Evolutionary conservation across 306 rosid species (phyloP).

Genomic region (Herpetospermum pedunculosum): DNA sequence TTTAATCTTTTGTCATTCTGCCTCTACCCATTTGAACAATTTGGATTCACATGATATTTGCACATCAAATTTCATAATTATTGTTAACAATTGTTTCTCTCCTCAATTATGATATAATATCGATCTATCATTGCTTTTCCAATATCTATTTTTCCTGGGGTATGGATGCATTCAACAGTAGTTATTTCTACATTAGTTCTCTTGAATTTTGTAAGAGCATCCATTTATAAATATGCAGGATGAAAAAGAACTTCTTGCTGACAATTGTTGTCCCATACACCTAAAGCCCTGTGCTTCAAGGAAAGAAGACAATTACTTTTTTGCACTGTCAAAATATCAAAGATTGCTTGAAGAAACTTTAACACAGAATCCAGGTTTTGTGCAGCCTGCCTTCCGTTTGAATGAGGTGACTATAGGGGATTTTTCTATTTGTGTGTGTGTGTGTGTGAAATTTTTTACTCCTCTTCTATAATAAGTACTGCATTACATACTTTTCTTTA

Average conservation of each 20-base stretch:
- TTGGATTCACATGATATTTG: neutral
- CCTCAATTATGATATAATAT: neutral
- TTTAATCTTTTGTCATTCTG: neutral
- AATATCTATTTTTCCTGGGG: neutral
- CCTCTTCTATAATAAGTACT: neutral
- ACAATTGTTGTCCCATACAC: constrained; percentile 79
- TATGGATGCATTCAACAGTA: neutral
- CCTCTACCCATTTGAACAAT: neutral
- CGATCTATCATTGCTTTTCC: neutral
- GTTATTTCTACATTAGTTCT: neutral
- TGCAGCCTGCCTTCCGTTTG: constrained; percentile 74
- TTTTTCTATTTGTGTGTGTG: neutral
- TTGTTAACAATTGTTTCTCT: neutral
- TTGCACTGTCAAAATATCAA: constrained; percentile 77
- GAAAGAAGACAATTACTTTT: constrained; percentile 91
- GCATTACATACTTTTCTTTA: neutral
- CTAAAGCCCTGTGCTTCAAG: constrained; percentile 82
- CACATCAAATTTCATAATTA: neutral
- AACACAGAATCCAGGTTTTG: constrained; percentile 56
- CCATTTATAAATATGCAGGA: constrained; percentile 38
- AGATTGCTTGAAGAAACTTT: constrained; percentile 58
- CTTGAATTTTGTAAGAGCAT: neutral
- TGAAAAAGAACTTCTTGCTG: constrained; percentile 75
- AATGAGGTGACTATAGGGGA: constrained; percentile 50
- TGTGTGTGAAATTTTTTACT: neutral